phyloP scores from a whole-genome alignment of 495 filamentous ascomycete species.

The Pyrenula aspistea region DNA sequence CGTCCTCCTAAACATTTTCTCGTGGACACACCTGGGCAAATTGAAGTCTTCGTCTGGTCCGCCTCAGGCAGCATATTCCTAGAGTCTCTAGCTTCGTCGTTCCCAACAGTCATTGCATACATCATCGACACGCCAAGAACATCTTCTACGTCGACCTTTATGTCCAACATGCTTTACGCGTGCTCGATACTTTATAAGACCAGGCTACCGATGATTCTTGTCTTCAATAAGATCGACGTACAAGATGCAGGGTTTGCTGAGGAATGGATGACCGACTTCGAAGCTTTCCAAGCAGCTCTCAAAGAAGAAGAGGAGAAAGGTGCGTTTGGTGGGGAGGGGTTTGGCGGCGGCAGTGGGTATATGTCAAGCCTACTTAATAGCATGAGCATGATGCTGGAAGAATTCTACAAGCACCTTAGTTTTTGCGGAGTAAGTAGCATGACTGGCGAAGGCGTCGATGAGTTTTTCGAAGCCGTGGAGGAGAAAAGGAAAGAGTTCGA shows the following conservation, averaged over 20 bases:
- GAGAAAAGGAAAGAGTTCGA: constrained; percentile 84
- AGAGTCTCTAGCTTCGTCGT: constrained; percentile 79
- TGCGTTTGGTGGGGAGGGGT: constrained; percentile 58
- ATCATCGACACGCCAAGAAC: constrained; percentile 93
- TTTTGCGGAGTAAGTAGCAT: constrained; percentile 89
- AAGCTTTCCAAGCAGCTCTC: constrained; percentile 83
- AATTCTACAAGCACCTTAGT: constrained; percentile 89
- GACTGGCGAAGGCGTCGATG: constrained; percentile 81
- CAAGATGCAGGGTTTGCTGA: constrained; percentile 84
- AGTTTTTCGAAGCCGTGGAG: constrained; percentile 82
- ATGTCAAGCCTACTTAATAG: constrained; percentile 94
- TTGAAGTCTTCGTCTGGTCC: constrained; percentile 97
- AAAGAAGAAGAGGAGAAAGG: constrained; percentile 65
- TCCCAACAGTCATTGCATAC: constrained; percentile 94
- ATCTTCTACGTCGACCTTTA: constrained; percentile 87
- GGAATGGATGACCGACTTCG: constrained; percentile 99
- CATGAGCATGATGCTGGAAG: constrained; percentile 95
- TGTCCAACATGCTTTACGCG: constrained; percentile 99
- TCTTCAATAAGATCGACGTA: constrained; percentile 97
- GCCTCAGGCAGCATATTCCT: constrained; percentile 89
- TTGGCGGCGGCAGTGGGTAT: constrained; percentile 75
- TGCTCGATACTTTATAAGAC: constrained; percentile 98
- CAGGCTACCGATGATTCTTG: constrained; percentile 92
- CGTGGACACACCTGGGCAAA: constrained; percentile 93
- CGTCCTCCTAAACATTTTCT: constrained; percentile 73